phyloP scores from a whole-genome alignment of 2,329 filamentous ascomycete genomes.

The Fusarium praegraminearum region DNA sequence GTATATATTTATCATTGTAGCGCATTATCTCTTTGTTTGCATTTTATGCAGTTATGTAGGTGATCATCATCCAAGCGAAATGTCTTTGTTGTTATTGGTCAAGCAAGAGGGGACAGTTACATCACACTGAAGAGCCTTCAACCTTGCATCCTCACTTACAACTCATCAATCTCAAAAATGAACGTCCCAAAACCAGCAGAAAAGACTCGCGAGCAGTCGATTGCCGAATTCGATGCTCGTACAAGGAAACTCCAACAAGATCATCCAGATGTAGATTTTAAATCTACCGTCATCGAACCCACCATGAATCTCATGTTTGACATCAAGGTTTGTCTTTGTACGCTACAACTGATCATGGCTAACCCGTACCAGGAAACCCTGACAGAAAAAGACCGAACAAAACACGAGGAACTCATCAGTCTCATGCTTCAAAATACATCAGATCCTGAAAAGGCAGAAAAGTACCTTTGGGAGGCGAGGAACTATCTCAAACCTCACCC shows the following conservation, averaged over 20 bases:
- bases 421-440: constrained; percentile 31
- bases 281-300: constrained; percentile 30
- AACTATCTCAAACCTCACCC: constrained; percentile 35
- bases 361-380: constrained; percentile 26
- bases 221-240: constrained; percentile 30
- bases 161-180: constrained; percentile 6
- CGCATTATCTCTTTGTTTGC: background rate
- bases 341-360: background rate
- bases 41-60: constrained; percentile 21
- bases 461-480: constrained; percentile 36
- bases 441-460: constrained; percentile 34
- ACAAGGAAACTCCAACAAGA: constrained; percentile 29
- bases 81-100: background rate
- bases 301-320: constrained; percentile 42
- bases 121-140: constrained; percentile 5
- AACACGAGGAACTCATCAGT: constrained; percentile 27
- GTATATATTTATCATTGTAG: background rate
- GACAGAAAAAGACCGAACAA: constrained; percentile 8
- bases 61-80: constrained; percentile 11
- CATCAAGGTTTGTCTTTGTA: constrained; percentile 8
- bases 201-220: constrained; percentile 36
- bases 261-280: constrained; percentile 36
- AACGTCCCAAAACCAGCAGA: background rate
- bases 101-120: constrained; percentile 11
- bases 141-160: constrained; percentile 8